Base-by-base conservation (phyloP, 306 rosid genomes). In the Begonia loranthoides region DNA sequence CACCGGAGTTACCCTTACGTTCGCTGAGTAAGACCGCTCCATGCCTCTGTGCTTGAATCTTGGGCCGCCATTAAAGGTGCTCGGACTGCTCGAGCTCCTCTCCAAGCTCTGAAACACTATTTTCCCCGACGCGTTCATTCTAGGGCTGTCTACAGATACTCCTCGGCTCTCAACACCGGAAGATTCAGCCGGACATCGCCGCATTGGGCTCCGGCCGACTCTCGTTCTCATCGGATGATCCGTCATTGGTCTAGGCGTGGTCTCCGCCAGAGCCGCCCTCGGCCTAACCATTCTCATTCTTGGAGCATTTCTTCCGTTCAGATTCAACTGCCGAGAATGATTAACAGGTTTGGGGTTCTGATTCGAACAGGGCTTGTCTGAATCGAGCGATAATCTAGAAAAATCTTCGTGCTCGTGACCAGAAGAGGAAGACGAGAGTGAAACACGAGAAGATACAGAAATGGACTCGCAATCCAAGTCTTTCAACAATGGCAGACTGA, bases 11-110 rank as follows among this genome's bases (percentile, higher is more conserved):
- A 92, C 86, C 48, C 99, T 71, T 1, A 90, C 99, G 46, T 86
- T 86, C 6, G 92, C 95, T 0, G 99, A 90, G 67, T 90, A 86
- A 0, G 95, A 90, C n/a, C 99, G 76, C 58, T 90, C 99, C 95
- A 82, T 86, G 10, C 95, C 95, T 10, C 99, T 72, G 51, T 78
- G 77, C 68, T 92, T 92, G 58, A 72, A 69, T 33, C 83, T 68
- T 0, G 95, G 95, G 5, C 94, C 99, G 17, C 99, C 95, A 24
- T 81, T 82, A 73, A 92, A 92, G 67, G 81, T 82, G 41, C 99
- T 81, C 1, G 99, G 99, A 17, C 94, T 83, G 54, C 99, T 92
- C 8, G 99, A 92, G 74, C 99, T 92, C 34, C 99, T 65, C 40
- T 92, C 96, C 46, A 92, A 52, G 70, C 94, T 92, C 50, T 86